Evolutionary conservation across 768 basidiomycete genomes (phyloP).

Genomic region (Suillus placidus): DNA sequence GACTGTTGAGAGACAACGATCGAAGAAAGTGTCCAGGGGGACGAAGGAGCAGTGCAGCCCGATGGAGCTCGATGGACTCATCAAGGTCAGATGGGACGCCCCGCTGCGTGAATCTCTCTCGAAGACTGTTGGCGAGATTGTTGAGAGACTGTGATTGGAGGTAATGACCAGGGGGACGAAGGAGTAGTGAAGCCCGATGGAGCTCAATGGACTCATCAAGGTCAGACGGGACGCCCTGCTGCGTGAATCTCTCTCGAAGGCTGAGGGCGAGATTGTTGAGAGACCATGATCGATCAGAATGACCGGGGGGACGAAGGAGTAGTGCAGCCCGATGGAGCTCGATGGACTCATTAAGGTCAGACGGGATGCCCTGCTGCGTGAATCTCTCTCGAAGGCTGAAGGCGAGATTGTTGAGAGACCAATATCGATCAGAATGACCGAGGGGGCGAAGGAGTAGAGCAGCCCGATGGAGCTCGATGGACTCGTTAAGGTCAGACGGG

Average conservation of each 20-base stretch:
- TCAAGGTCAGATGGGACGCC: too few species aligned
- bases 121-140: not conserved
- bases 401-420: too few species aligned
- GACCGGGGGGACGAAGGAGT: too few species aligned
- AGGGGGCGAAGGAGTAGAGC: too few species aligned
- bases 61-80: not conserved
- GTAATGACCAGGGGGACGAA: not conserved
- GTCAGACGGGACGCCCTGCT: constrained; percentile 13
- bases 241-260: constrained; percentile 12
- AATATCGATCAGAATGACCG: too few species aligned
- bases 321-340: too few species aligned
- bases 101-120: not conserved
- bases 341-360: too few species aligned
- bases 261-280: constrained; percentile 19
- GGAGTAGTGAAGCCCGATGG: not conserved
- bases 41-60: not conserved
- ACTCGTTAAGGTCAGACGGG: too few species aligned
- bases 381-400: too few species aligned
- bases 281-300: not conserved
- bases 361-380: too few species aligned
- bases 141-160: not conserved
- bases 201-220: constrained; percentile 17
- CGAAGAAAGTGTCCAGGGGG: not conserved
- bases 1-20: not conserved
- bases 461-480: too few species aligned